These are phyloP conservation scores for Cicer judaicum DNA, from an alignment of 306 rosid genomes.

Conservation along the genomic window DNA sequence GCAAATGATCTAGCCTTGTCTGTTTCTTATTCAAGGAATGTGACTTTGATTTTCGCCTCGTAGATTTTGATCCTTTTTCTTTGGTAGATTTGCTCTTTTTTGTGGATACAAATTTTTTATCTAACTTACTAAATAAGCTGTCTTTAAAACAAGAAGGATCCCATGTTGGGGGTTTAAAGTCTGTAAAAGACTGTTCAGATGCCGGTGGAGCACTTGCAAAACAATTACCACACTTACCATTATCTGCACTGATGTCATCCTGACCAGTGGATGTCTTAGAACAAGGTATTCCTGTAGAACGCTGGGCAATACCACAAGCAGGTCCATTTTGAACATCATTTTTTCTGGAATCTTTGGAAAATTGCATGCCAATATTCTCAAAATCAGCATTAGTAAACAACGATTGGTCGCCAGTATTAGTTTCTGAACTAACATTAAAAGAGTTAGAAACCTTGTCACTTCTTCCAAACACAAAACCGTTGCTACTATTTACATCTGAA, in stretches of 20 bases:
- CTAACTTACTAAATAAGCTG: conserved; percentile 61
- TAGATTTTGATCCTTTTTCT: conserved; percentile 61
- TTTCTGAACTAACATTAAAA: conserved; percentile 41
- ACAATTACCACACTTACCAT: conserved; percentile 37
- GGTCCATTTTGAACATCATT: conserved; percentile 46
- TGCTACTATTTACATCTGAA: conserved; percentile 40
- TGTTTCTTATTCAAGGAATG: conserved; percentile 56
- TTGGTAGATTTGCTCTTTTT: conserved; percentile 57
- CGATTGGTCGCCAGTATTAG: conserved; percentile 42
- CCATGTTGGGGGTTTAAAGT: conserved; percentile 61
- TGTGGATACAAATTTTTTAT: conserved; percentile 45
- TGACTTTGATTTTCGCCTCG: conserved; percentile 59
- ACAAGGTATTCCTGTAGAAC: conserved; percentile 49
- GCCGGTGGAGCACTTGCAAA: conserved; percentile 52
- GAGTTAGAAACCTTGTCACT: conserved; percentile 42
- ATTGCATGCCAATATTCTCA: conserved; percentile 42
- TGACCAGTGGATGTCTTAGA: conserved; percentile 47
- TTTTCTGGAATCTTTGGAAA: conserved; percentile 38
- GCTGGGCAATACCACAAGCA: conserved; percentile 37
- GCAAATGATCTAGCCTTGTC: conserved; percentile 46
- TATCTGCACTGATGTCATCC: conserved; percentile 40
- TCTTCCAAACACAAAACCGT: conserved; percentile 48
- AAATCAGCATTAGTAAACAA: conserved; percentile 40
- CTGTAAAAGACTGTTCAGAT: conserved; percentile 49
- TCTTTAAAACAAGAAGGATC: conserved; percentile 73